Percentiles rank a stretch among this genome's conserved stretches.
Conservation (phyloP, 345 rosid genomes). For the Aethionema arabicum region DNA sequence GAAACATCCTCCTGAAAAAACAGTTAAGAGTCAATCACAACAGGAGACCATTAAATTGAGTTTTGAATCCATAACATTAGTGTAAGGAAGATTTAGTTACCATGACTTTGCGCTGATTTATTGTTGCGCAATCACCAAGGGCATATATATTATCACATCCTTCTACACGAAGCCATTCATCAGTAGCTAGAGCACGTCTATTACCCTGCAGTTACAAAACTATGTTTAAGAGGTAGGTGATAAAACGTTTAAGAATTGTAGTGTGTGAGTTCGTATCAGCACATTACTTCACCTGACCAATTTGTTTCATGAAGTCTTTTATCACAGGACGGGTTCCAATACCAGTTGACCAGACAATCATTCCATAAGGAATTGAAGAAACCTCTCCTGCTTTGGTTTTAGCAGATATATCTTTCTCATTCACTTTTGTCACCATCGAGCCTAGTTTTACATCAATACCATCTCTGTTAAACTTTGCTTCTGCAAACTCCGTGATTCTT, state of each 20-base stretch:
- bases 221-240: not conserved
- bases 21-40: conserved; percentile 3
- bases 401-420: conserved; percentile 76
- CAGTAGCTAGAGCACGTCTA: conserved; percentile 94
- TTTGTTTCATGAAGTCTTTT: conserved; percentile 85
- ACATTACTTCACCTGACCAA: conserved; percentile 76
- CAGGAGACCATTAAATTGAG: conserved; percentile 1
- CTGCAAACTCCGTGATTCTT: conserved; percentile 95
- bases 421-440: conserved; percentile 83
- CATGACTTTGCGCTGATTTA: conserved; percentile 97
- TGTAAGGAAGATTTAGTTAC: conserved; percentile 37
- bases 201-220: conserved; percentile 46
- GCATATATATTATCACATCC: conserved; percentile 68
- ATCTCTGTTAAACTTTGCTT: conserved; percentile 80
- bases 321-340: conserved; percentile 83
- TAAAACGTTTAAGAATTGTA: conserved; percentile 5
- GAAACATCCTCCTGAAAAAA: conserved; percentile 70
- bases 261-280: conserved; percentile 13
- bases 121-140: conserved; percentile 98
- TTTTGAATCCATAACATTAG: not conserved
- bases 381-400: conserved; percentile 65
- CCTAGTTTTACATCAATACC: conserved; percentile 92
- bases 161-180: conserved; percentile 96
- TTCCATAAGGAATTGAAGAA: conserved; percentile 74
- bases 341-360: conserved; percentile 99